Base-by-base conservation (phyloP, 768 basidiomycete genomes). In the Lactarius trivialis region DNA sequence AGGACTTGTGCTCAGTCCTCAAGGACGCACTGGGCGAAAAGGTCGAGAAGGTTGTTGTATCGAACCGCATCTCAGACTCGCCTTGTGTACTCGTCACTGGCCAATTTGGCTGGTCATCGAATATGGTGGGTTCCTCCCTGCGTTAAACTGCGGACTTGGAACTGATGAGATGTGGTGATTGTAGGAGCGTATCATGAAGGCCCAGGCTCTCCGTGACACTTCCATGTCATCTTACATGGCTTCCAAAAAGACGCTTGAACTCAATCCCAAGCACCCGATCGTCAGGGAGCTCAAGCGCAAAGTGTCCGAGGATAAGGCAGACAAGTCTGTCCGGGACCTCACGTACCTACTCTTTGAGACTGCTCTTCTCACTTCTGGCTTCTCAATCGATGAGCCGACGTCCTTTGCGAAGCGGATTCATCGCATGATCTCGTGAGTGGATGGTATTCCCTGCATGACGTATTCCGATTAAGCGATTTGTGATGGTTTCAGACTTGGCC, bases 211-310 rank as follows among this genome's bases (percentile, higher is more conserved):
- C 60, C 91, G 93, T 66, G 93, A 96, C 74, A 91, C 92, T 19
- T 93, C 90, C 64, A 96, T 96, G 95, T 97, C 94, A 28, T 96
- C 93, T 28, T 98, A 98, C 83, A 98, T 98, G 96, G 91, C 93
- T 32, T 91, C 88, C 64, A 95, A 95, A 83, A 97, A 97, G 88
- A 97, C 95, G 9, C 84, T 98, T 65, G 96, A 98, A 79, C 84
- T 98, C 67, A 97, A 98, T 84, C 89, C 93, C 36, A 76, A 73
- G 68, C 93, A 98, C 79, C 77, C 91, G 48, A 96, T 98, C 79
- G 80, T 99, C 78, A 93, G 91, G 82, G 95, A 98, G 79, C 82
- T 99, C 71, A 94, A 88, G 82, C 84, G 84, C 70, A 96, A 97
- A 81, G 92, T 98, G 65, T 80, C 91, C 53, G 94, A 95, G 76